Evolutionary conservation across 805 yeast species (phyloP).

Genomic region (Zygoascus biomembranicola): DNA sequence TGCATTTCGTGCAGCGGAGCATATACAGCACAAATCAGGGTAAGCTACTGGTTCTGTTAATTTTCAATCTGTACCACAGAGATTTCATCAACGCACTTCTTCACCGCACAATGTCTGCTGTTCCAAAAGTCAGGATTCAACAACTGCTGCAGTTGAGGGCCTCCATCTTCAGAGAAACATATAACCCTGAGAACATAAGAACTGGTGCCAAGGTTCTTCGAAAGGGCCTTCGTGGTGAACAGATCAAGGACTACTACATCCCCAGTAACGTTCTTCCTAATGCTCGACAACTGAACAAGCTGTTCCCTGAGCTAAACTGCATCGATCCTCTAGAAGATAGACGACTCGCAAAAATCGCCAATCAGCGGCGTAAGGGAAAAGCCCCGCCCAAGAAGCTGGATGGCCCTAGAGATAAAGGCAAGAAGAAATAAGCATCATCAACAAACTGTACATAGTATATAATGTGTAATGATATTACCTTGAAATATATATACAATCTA

Average conservation of each 20-base stretch:
- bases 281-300: slow-evolving; percentile 10
- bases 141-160: slow-evolving; percentile 23
- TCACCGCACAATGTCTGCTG: slow-evolving; percentile 1
- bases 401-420: slow-evolving; percentile 1
- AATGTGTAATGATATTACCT: neutral
- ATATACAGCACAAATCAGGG: no score
- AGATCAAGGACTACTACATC: slow-evolving; percentile 26
- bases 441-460: neutral
- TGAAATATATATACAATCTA: neutral
- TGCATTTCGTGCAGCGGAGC: no score
- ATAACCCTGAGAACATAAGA: slow-evolving; percentile 26
- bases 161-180: slow-evolving; percentile 25
- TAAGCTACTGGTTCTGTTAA: no score
- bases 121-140: slow-evolving; percentile 19
- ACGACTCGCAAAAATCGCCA: slow-evolving; percentile 16
- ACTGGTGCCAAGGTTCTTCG: slow-evolving; percentile 29
- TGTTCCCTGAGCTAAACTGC: slow-evolving; percentile 16
- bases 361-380: slow-evolving; percentile 16
- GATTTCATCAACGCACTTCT: neutral
- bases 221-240: slow-evolving; percentile 26
- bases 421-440: slow-evolving; percentile 1
- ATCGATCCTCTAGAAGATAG: slow-evolving; percentile 14
- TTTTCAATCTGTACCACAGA: no score
- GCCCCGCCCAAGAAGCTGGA: slow-evolving; percentile 20
- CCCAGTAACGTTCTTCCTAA: slow-evolving; percentile 16